These are phyloP conservation scores for Asterochloris sp. DNA, from an alignment of 139 green algal genomes.

Conservation along the genomic window DNA sequence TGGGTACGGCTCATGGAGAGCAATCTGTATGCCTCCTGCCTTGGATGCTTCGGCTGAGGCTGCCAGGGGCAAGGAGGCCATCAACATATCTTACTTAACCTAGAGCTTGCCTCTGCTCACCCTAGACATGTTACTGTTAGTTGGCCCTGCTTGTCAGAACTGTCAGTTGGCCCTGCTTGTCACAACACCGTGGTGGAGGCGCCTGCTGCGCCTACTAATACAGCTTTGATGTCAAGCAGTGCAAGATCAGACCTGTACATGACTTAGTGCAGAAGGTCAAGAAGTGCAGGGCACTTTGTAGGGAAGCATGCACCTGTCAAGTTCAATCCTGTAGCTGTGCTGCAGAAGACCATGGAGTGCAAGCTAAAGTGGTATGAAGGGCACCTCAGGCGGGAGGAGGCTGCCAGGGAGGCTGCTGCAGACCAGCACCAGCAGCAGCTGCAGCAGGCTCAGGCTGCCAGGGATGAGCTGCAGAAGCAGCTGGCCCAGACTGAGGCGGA, in stretches of 20 bases:
- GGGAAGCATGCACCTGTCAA: neutral
- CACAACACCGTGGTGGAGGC: no score
- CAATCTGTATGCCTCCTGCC: neutral
- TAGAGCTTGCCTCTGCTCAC: neutral
- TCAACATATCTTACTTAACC: neutral
- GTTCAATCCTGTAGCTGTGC: neutral
- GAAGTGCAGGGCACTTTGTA: neutral
- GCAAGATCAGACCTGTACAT: no score
- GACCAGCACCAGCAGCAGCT: slow-evolving; percentile 12
- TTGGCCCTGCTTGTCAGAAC: no score
- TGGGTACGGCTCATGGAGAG: neutral
- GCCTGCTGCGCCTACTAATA: no score
- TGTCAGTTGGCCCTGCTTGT: no score
- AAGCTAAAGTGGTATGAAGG: slow-evolving; percentile 7
- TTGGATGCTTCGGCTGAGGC: neutral
- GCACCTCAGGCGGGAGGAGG: neutral
- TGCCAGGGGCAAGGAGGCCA: neutral
- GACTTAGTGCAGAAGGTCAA: no score
- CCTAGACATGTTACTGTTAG: no score
- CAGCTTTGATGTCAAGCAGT: no score
- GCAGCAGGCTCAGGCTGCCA: slow-evolving; percentile 1
- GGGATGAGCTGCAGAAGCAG: slow-evolving; percentile 22
- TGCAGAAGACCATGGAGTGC: slow-evolving; percentile 5
- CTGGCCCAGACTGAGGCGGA: slow-evolving; percentile 33
- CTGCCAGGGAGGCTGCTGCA: neutral